Base-by-base conservation (phyloP, 805 yeast genomes). In the Starmerella scarabaei region DNA sequence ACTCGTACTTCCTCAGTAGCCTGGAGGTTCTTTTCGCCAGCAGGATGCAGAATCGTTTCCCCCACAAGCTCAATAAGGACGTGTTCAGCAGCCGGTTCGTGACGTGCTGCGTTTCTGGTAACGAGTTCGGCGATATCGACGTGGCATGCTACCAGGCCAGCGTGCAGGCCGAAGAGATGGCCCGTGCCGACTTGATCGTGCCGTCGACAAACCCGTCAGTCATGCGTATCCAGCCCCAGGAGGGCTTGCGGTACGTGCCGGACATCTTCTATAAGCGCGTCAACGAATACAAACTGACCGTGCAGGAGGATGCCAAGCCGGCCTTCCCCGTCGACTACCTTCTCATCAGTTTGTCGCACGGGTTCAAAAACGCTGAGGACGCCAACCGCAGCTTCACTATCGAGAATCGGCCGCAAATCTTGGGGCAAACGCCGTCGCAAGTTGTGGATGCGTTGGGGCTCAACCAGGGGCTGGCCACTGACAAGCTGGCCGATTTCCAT, bases 51-150 rank as follows among this genome's bases (percentile, higher is more conserved):
- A 55, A 67, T 16, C 62, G 64, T 43, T 66, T 72, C 53, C 81
- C 84, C 16, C 72, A 69, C 21, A 59, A 70, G 8, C 3, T 19
- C 11, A 32, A 34, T 3, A 11, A 30, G 7, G 41, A 35, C 17
- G 51, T 55, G 21, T 91, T 72, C 57, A 80, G 94, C 14, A 85
- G 96, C 7, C 83, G 84, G 55, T 91, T 84, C 57, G 88, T 86
- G 16, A 88, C 97, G 1, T 86, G 96, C 62, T 88, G 85, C 18
- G 69, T 91, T 3, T 73, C 93, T 1, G 99, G 99, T n/a, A 93
- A 93, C 48, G 56, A 68, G 12, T 62, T 74, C 36, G 91, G 93
- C 18, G 94, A 88, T 46, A 88, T 91, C 54, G 98, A 88, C 54
- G 80, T 93, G 3, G 67, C 80, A 15, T 73, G 93, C 30, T 91